phyloP scores from a whole-genome alignment of 495 filamentous ascomycete genomes.

The Annulohypoxylon moriforme region DNA sequence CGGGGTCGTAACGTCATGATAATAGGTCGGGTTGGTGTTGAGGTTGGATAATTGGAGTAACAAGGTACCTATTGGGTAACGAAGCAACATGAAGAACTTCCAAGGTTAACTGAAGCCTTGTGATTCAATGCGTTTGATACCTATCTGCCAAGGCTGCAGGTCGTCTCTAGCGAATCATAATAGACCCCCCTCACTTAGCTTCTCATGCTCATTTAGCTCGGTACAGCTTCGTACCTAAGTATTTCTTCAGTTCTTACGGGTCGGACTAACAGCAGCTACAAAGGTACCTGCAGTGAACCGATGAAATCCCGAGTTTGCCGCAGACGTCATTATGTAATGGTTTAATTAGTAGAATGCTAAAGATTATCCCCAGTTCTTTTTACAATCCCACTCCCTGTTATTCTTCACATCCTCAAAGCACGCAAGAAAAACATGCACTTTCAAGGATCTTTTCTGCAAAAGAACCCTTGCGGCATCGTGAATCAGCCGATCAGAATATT shows the following conservation, averaged over 20 bases:
- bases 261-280: no score
- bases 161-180: slow-evolving; percentile 17
- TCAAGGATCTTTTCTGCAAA: slow-evolving; percentile 18
- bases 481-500: slow-evolving; percentile 28
- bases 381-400: not conserved
- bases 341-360: not conserved
- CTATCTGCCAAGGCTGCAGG: slow-evolving; percentile 38
- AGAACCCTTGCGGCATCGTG: slow-evolving; percentile 24
- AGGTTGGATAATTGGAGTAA: not conserved
- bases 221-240: no score
- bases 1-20: slow-evolving; percentile 34
- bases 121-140: slow-evolving; percentile 8
- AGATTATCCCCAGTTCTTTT: not conserved
- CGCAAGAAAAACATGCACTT: not conserved
- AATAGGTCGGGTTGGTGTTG: not conserved
- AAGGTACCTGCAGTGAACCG: not conserved
- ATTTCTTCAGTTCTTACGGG: no score
- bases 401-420: not conserved
- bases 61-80: not conserved
- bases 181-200: slow-evolving; percentile 15
- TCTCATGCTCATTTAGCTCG: no score
- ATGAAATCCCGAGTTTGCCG: slow-evolving; percentile 11
- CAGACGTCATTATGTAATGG: slow-evolving; percentile 20
- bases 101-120: slow-evolving; percentile 36
- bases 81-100: no score